These are phyloP conservation scores for Balakata baccata DNA, from an alignment of 345 rosid genomes.

Conservation along the genomic window DNA sequence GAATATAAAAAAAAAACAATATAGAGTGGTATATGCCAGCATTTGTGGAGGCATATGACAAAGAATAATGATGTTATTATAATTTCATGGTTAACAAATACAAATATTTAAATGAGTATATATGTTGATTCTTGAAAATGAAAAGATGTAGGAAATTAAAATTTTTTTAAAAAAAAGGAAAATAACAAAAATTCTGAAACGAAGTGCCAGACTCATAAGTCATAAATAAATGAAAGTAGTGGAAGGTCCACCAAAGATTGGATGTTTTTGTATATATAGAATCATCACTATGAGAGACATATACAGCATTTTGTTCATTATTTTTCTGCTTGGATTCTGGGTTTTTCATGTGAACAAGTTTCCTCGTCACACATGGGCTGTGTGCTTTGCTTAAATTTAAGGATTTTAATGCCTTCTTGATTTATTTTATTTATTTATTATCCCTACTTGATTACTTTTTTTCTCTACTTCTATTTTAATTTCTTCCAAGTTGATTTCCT, in stretches of 20 bases:
- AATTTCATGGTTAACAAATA: neutral
- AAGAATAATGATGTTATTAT: neutral
- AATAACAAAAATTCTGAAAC: conserved; percentile 19
- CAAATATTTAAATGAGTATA: neutral
- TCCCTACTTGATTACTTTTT: neutral
- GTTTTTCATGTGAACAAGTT: conserved; percentile 43
- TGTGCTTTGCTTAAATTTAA: neutral
- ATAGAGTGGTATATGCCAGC: neutral
- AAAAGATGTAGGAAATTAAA: neutral
- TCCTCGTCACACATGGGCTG: conserved; percentile 46
- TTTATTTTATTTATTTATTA: neutral
- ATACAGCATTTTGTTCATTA: conserved; percentile 18
- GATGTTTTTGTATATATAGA: conserved; percentile 18
- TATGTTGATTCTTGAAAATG: neutral
- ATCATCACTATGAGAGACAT: conserved; percentile 20
- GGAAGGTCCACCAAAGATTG: conserved; percentile 24
- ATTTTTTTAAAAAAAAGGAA: neutral
- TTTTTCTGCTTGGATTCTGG: conserved; percentile 41
- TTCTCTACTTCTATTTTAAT: too few species aligned
- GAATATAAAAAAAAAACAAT: too few species aligned
- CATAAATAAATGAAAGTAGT: conserved; percentile 17
- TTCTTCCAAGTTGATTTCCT: too few species aligned
- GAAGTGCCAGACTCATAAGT: conserved; percentile 31
- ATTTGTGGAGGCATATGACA: neutral
- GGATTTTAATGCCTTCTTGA: neutral